phyloP scores from a whole-genome alignment of 2,329 filamentous ascomycete species.

The Drechslerella coelobrocha region DNA sequence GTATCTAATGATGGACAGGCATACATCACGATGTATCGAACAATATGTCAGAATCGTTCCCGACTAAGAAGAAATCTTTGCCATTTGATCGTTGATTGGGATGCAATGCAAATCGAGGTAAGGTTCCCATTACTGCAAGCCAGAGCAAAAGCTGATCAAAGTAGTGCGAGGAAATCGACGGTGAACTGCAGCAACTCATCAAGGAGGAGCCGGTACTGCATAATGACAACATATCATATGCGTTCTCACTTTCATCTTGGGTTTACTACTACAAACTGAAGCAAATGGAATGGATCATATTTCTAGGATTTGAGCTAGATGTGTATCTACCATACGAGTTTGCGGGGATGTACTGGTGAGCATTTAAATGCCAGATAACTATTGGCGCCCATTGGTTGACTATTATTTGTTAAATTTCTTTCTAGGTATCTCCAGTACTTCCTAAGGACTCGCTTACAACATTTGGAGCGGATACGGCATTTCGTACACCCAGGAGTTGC shows the following conservation, averaged over 20 bases:
- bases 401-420: constrained; percentile 75
- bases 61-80: constrained; percentile 87
- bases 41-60: constrained; percentile 87
- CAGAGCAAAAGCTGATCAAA: constrained; percentile 11
- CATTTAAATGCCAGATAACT: constrained; percentile 62
- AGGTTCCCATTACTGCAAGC: constrained; percentile 12
- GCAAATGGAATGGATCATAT: constrained; percentile 83
- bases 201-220: constrained; percentile 68
- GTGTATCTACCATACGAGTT: constrained; percentile 87
- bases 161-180: constrained; percentile 73
- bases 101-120: constrained; percentile 79
- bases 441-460: constrained; percentile 70
- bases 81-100: constrained; percentile 82
- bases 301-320: constrained; percentile 92
- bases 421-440: constrained; percentile 87
- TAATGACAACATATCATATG: constrained; percentile 66
- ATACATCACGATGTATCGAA: constrained; percentile 82
- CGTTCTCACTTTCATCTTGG: constrained; percentile 84
- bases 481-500: constrained; percentile 37
- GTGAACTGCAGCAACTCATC: constrained; percentile 68
- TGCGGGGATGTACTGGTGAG: constrained; percentile 81
- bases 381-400: constrained; percentile 84
- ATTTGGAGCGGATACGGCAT: constrained; percentile 76
- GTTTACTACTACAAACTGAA: constrained; percentile 87
- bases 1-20: constrained; percentile 62